phyloP scores from a whole-genome alignment of 257 asterid genomes.

The Cordia subcordata region DNA sequence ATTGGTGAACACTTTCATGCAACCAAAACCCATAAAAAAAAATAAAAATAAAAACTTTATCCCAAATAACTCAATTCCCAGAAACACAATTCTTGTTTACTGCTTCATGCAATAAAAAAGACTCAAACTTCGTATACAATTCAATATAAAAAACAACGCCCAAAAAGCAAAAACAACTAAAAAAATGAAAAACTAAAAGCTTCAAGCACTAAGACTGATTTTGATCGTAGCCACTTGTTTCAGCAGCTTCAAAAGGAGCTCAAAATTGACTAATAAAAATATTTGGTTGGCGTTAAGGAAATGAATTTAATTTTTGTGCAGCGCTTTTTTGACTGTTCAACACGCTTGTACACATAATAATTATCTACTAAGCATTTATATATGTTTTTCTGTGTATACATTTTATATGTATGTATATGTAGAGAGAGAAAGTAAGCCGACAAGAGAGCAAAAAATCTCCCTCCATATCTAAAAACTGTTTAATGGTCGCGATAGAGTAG shows the following conservation, averaged over 20 bases:
- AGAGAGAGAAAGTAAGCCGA: constrained; percentile 28
- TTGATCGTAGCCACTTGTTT: too few species aligned
- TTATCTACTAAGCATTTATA: neutral
- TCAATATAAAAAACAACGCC: constrained; percentile 9
- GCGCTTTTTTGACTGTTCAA: constrained; percentile 63
- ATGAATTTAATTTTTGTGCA: constrained; percentile 15
- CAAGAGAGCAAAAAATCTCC: constrained; percentile 18
- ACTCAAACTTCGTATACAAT: constrained; percentile 22
- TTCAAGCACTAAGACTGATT: too few species aligned
- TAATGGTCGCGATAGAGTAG: constrained; percentile 8
- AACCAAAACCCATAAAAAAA: neutral
- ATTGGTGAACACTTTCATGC: too few species aligned
- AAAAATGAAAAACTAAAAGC: neutral
- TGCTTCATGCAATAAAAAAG: constrained; percentile 14
- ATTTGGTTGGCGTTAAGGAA: constrained; percentile 27
- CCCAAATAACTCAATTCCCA: too few species aligned
- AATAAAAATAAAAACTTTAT: too few species aligned
- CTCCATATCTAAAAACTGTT: constrained; percentile 14
- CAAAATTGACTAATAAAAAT: neutral
- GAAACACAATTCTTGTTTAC: constrained; percentile 8
- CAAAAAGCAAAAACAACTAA: constrained; percentile 6
- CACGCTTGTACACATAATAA: constrained; percentile 32
- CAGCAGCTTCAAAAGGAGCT: too few species aligned
- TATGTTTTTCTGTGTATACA: neutral
- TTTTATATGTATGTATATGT: constrained; percentile 9